These are phyloP conservation scores for Guyanaporus albipodus DNA, from an alignment of 768 basidiomycete species.

Conservation along the genomic window DNA sequence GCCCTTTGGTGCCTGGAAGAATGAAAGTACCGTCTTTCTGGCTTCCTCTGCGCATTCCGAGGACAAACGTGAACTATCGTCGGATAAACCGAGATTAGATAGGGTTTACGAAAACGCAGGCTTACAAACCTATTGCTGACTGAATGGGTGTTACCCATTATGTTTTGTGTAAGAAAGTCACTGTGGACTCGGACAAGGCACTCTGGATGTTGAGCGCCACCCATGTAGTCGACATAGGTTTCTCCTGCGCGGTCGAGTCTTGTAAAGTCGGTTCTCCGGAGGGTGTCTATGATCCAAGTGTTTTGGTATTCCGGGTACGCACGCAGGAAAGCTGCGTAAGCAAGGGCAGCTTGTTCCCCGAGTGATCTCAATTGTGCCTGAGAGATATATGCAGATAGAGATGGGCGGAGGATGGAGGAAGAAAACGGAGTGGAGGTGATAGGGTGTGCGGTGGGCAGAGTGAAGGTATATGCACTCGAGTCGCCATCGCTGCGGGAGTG, in stretches of 20 bases:
- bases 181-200: slow-evolving; percentile 68
- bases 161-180: slow-evolving; percentile 58
- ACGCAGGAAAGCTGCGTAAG: slow-evolving; percentile 48
- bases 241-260: slow-evolving; percentile 60
- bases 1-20: slow-evolving; percentile 70
- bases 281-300: slow-evolving; percentile 68
- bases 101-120: not conserved
- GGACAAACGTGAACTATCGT: slow-evolving; percentile 63
- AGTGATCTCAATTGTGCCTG: slow-evolving; percentile 20
- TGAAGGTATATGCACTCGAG: not conserved
- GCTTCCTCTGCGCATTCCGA: slow-evolving; percentile 64
- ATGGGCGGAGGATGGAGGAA: slow-evolving; percentile 3
- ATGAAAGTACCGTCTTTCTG: slow-evolving; percentile 65
- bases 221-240: slow-evolving; percentile 86
- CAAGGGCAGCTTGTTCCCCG: slow-evolving; percentile 36
- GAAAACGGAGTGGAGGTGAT: not conserved
- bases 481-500: slow-evolving; percentile 12
- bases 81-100: not conserved
- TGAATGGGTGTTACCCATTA: slow-evolving; percentile 84
- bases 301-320: slow-evolving; percentile 52
- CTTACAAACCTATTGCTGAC: slow-evolving; percentile 74
- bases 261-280: slow-evolving; percentile 59
- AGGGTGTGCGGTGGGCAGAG: not conserved
- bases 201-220: slow-evolving; percentile 76
- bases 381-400: slow-evolving; percentile 25